These are phyloP conservation scores for Exophiala lecanii-corni DNA, from an alignment of 2,329 filamentous ascomycete species.

Conservation along the genomic window DNA sequence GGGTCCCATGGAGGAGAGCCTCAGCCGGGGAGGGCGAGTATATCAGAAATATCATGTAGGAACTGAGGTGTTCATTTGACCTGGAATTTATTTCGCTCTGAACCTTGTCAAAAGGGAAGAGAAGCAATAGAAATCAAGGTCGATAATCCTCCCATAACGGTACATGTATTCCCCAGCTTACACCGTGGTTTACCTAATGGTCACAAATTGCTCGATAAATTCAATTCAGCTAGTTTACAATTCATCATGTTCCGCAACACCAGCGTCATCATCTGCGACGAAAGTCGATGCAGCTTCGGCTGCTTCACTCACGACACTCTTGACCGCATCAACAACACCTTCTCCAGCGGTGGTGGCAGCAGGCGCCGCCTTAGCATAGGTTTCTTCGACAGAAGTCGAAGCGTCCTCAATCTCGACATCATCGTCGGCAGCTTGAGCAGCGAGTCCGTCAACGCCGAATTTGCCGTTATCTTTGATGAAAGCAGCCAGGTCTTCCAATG, in stretches of 20 bases:
- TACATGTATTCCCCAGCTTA: too few relatives aligned
- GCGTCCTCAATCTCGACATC: constrained; percentile 56
- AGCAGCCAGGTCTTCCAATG: constrained; percentile 81
- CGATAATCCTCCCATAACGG: too few relatives aligned
- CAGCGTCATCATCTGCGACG: constrained; percentile 23
- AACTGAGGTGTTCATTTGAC: too few relatives aligned
- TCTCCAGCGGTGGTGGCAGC: constrained; percentile 39
- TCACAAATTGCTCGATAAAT: too few relatives aligned
- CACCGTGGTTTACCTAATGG: too few relatives aligned
- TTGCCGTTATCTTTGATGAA: constrained; percentile 97
- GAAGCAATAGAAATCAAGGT: too few relatives aligned
- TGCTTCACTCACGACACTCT: constrained; percentile 59
- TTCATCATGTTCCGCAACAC: constrained; percentile 25
- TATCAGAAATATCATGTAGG: too few relatives aligned
- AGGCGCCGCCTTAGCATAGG: constrained; percentile 27
- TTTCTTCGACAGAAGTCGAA: constrained; percentile 34
- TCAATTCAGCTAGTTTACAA: constrained; percentile 14
- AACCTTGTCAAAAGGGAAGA: too few relatives aligned
- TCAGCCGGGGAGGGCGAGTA: too few relatives aligned
- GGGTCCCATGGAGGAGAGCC: too few relatives aligned
- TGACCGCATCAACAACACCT: constrained; percentile 62
- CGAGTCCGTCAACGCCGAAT: constrained; percentile 67
- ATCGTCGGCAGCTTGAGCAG: constrained; percentile 53
- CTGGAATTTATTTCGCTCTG: too few relatives aligned
- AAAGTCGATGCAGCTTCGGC: constrained; percentile 21